phyloP scores from a whole-genome alignment of 1,284 basidiomycete species.

The Leccinum huronense region DNA sequence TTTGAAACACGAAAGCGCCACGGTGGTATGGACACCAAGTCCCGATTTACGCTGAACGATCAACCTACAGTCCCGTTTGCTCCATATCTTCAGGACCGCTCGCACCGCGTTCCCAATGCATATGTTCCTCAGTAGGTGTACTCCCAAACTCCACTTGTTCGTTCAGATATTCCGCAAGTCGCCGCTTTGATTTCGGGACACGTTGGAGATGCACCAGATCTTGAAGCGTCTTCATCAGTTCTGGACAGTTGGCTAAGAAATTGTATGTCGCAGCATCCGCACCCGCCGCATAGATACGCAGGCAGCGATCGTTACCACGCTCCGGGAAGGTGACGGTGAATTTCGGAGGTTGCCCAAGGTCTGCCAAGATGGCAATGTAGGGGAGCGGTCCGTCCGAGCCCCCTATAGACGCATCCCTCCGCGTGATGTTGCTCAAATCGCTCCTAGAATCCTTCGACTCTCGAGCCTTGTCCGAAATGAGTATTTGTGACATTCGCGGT shows the following conservation, averaged over 20 bases:
- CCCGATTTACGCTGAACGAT: no score
- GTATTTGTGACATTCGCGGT: conserved; percentile 6
- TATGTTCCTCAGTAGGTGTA: background rate
- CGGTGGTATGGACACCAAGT: no score
- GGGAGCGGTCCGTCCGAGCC: background rate
- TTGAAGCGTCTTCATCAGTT: background rate
- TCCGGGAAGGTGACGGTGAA: background rate
- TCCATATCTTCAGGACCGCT: background rate
- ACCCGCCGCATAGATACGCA: background rate
- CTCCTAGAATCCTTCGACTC: background rate
- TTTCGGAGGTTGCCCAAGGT: background rate
- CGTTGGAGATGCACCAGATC: background rate
- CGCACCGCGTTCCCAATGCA: background rate
- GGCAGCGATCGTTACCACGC: background rate
- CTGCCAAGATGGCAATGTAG: background rate
- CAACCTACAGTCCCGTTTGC: no score
- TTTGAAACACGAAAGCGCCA: no score
- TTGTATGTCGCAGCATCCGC: background rate
- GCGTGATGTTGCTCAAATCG: background rate
- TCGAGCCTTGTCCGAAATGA: conserved; percentile 1
- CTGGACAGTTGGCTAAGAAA: background rate
- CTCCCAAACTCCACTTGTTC: background rate
- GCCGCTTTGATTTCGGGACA: background rate
- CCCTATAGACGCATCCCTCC: background rate
- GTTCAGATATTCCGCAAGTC: background rate